These are phyloP conservation scores for Microbotryum saponariae DNA, from an alignment of 1,284 basidiomycete species.

Conservation along the genomic window DNA sequence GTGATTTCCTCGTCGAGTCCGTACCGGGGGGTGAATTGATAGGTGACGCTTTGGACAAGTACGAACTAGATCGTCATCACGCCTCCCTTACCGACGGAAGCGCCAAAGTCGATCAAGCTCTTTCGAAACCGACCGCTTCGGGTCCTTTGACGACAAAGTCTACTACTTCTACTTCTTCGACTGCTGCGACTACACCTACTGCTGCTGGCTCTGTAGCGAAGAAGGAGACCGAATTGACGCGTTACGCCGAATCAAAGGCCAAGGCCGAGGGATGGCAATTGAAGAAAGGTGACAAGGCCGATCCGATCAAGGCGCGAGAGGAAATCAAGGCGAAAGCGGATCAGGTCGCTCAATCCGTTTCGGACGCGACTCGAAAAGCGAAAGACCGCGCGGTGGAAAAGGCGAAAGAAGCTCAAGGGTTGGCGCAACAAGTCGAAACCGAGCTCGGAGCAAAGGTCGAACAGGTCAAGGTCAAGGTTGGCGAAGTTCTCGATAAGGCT, in stretches of 20 bases:
- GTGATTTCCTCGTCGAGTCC: conserved; percentile 69
- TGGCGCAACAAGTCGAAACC: conserved; percentile 17
- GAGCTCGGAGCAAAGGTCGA: conserved; percentile 32
- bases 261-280: conserved; percentile 34
- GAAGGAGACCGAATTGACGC: conserved; percentile 37
- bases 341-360: conserved; percentile 24
- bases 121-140: conserved; percentile 38
- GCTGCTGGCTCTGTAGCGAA: conserved; percentile 32
- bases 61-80: conserved; percentile 41
- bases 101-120: conserved; percentile 54
- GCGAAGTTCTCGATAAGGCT: conserved; percentile 4
- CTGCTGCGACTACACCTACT: conserved; percentile 23
- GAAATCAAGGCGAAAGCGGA: conserved; percentile 37
- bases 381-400: conserved; percentile 20
- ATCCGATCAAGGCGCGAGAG: conserved; percentile 38
- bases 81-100: conserved; percentile 55
- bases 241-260: conserved; percentile 50
- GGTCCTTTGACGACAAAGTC: too few relatives aligned
- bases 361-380: conserved; percentile 6
- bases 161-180: too few relatives aligned
- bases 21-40: conserved; percentile 66
- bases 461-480: conserved; percentile 18
- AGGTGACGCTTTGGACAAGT: conserved; percentile 69
- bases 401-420: conserved; percentile 14
- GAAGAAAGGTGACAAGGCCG: conserved; percentile 37